These are phyloP conservation scores for Fusarium nematophilum DNA, from an alignment of 2,329 filamentous ascomycete genomes.

Conservation along the genomic window DNA sequence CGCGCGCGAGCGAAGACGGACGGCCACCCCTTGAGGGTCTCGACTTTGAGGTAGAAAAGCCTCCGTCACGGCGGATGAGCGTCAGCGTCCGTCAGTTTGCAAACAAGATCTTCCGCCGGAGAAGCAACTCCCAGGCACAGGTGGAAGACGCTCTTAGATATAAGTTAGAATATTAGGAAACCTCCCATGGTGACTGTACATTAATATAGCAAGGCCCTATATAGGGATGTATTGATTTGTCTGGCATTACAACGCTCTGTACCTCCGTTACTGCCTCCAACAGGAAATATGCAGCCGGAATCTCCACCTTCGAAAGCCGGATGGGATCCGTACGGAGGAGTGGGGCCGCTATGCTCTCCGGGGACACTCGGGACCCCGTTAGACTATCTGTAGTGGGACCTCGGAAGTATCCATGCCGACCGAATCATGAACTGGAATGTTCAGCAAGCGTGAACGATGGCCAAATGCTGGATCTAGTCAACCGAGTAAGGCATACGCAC, in stretches of 20 bases:
- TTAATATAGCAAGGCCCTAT: constrained; percentile 31
- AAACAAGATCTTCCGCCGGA: constrained; percentile 46
- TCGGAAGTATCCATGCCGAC: not conserved
- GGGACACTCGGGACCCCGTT: constrained; percentile 14
- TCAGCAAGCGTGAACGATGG: not conserved
- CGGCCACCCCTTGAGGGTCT: constrained; percentile 36
- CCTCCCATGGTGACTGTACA: constrained; percentile 32
- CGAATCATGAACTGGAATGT: constrained; percentile 21
- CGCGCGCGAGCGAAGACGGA: constrained; percentile 41
- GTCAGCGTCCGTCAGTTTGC: constrained; percentile 44
- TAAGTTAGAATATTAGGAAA: constrained; percentile 42
- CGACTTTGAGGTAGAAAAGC: constrained; percentile 36
- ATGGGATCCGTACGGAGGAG: constrained; percentile 26
- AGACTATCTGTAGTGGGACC: constrained; percentile 5
- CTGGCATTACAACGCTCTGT: not conserved
- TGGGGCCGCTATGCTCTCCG: constrained; percentile 19
- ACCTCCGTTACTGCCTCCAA: not conserved
- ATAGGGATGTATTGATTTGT: constrained; percentile 5
- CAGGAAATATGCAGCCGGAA: not conserved
- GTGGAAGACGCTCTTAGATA: constrained; percentile 37
- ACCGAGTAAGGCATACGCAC: not conserved
- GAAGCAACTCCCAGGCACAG: constrained; percentile 43
- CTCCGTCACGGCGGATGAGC: constrained; percentile 42
- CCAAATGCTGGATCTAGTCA: not conserved
- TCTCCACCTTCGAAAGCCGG: not conserved